Evolutionary conservation across 441 rosid genomes (phyloP).

Genomic region (Dalechampia spathulata): DNA sequence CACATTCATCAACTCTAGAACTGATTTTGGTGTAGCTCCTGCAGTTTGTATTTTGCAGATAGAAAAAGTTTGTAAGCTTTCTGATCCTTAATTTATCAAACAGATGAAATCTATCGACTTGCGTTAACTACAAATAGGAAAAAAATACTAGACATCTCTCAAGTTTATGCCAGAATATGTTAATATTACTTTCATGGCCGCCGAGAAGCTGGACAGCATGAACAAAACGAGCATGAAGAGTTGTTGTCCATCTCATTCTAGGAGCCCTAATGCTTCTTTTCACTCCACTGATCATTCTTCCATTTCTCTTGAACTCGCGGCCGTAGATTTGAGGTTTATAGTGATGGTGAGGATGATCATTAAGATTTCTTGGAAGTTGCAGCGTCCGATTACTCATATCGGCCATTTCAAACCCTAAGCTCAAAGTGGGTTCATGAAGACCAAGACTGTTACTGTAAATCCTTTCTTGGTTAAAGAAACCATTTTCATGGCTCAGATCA

Average conservation of each 20-base stretch:
- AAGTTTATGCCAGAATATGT: neutral
- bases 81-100: neutral
- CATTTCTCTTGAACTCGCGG: constrained; percentile 66
- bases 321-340: constrained; percentile 57
- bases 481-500: constrained; percentile 71
- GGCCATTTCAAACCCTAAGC: constrained; percentile 50
- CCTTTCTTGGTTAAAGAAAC: constrained; percentile 23
- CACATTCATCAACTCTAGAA: constrained; percentile 94
- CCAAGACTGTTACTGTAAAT: constrained; percentile 6
- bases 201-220: constrained; percentile 98
- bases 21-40: constrained; percentile 99
- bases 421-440: constrained; percentile 37
- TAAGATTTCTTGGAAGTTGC: constrained; percentile 21
- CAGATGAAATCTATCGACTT: too few relatives aligned
- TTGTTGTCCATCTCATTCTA: constrained; percentile 97
- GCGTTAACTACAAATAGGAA: too few relatives aligned
- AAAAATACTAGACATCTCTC: too few relatives aligned
- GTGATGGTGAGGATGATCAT: constrained; percentile 25
- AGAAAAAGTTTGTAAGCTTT: neutral
- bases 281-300: constrained; percentile 32
- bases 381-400: constrained; percentile 19
- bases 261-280: constrained; percentile 88
- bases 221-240: constrained; percentile 91
- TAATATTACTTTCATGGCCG: constrained; percentile 88
- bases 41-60: constrained; percentile 5